phyloP scores from a whole-genome alignment of 1,139 yeast genomes.

The Lodderomyces beijingensis region DNA sequence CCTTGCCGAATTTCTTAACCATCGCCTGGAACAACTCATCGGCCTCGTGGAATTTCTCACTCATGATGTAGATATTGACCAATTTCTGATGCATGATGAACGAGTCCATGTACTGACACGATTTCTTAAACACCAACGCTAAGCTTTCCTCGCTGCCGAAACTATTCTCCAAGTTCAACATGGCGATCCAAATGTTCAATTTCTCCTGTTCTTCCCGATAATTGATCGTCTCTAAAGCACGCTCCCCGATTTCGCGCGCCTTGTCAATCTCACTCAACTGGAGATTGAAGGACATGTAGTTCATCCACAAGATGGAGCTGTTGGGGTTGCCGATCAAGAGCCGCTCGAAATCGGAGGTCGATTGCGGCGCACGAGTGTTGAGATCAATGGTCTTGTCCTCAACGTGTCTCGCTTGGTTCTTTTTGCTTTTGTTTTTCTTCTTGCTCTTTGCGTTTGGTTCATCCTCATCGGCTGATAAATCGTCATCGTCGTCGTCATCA shows the following conservation, averaged over 20 bases:
- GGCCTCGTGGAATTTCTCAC: constrained; percentile 72
- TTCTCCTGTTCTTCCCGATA: constrained; percentile 93
- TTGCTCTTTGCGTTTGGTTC: constrained; percentile 36
- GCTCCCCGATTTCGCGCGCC: constrained; percentile 88
- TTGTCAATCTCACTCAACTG: constrained; percentile 91
- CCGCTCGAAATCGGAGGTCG: constrained; percentile 87
- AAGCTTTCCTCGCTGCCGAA: constrained; percentile 85
- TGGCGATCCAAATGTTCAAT: constrained; percentile 92
- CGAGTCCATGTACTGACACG: constrained; percentile 91
- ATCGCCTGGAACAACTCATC: constrained; percentile 60
- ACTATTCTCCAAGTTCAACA: constrained; percentile 87
- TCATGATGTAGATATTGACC: constrained; percentile 67
- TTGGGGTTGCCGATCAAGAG: constrained; percentile 87
- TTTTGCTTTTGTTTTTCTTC: constrained; percentile 26
- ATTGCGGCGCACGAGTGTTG: constrained; percentile 83
- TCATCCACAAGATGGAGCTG: constrained; percentile 94
- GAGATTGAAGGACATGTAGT: constrained; percentile 95
- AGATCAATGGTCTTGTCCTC: constrained; percentile 86
- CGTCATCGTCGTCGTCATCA: constrained; percentile 43
- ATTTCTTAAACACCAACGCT: constrained; percentile 73
- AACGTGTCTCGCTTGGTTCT: constrained; percentile 40
- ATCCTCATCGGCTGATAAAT: constrained; percentile 14
- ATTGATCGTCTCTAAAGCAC: constrained; percentile 86
- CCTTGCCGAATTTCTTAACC: constrained; percentile 77
- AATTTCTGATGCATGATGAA: constrained; percentile 74